phyloP scores from a whole-genome alignment of 2,329 filamentous ascomycete genomes.

The Corynespora cassiicola region DNA sequence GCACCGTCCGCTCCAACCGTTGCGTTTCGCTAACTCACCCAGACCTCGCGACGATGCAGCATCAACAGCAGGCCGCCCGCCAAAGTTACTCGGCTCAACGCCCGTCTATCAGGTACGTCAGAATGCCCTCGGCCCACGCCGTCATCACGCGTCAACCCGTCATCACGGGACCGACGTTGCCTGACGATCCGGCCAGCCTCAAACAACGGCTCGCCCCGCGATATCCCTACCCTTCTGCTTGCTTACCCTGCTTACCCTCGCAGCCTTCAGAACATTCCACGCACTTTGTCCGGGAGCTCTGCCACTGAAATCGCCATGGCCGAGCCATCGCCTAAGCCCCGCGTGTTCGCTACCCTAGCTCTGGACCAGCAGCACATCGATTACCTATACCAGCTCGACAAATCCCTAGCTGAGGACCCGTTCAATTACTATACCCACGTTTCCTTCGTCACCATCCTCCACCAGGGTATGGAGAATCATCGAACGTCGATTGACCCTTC shows the following conservation, averaged over 20 bases:
- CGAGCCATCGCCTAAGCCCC: slow-evolving; percentile 52
- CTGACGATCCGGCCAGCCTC: too few relatives aligned
- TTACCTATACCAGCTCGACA: slow-evolving; percentile 52
- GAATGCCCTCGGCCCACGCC: too few relatives aligned
- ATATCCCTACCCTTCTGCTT: background rate
- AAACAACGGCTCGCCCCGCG: too few relatives aligned
- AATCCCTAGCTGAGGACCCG: slow-evolving; percentile 53
- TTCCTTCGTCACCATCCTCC: slow-evolving; percentile 55
- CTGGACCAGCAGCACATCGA: slow-evolving; percentile 52
- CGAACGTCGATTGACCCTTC: slow-evolving; percentile 32
- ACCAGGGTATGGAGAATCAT: slow-evolving; percentile 55
- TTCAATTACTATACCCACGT: slow-evolving; percentile 58
- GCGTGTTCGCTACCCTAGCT: slow-evolving; percentile 50
- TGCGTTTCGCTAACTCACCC: slow-evolving; percentile 5
- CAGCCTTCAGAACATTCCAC: slow-evolving; percentile 39
- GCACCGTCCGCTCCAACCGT: background rate
- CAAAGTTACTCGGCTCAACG: slow-evolving; percentile 42
- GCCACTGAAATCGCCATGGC: slow-evolving; percentile 55
- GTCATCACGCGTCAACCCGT: too few relatives aligned
- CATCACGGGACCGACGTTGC: too few relatives aligned
- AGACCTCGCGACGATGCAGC: slow-evolving; percentile 57
- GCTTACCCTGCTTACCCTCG: slow-evolving; percentile 12
- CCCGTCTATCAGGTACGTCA: slow-evolving; percentile 46
- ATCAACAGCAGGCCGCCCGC: slow-evolving; percentile 50
- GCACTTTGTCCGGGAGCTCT: slow-evolving; percentile 51